A percentile compares a stretch with the other conserved stretches of the same genome.
Conservation (phyloP, 768 basidiomycete species). For the Asterophora lycoperdoides region DNA sequence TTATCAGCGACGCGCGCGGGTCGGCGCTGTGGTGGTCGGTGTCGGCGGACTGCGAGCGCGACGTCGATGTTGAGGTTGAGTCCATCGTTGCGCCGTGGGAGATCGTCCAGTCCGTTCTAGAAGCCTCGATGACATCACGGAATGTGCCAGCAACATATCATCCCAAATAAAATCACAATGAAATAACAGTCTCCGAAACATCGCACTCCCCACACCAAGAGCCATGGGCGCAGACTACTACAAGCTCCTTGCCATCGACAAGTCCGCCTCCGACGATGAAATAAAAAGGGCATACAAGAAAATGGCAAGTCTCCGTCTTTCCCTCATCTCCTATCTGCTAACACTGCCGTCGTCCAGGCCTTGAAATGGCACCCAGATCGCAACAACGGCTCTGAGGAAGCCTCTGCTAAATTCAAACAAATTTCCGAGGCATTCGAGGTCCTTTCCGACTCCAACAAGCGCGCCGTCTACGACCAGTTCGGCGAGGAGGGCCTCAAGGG, state of each 20-base stretch:
- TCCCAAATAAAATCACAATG: background rate
- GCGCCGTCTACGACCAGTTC: slow-evolving; percentile 85
- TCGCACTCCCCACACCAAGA: background rate
- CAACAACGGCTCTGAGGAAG: slow-evolving; percentile 80
- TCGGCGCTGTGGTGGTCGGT: slow-evolving; percentile 6
- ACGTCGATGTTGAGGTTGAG: slow-evolving; percentile 1
- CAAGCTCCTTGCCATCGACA: slow-evolving; percentile 70
- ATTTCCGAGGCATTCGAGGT: slow-evolving; percentile 97
- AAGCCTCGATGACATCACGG: slow-evolving; percentile 18
- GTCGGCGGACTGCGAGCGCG: slow-evolving; percentile 7
- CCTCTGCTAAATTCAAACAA: slow-evolving; percentile 91
- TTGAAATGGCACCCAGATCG: slow-evolving; percentile 96
- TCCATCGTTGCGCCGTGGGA: slow-evolving; percentile 8
- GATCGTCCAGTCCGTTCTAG: slow-evolving; percentile 6
- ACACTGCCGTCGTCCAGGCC: slow-evolving; percentile 40
- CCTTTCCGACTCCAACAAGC: slow-evolving; percentile 82
- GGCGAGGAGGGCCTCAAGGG: slow-evolving; percentile 94
- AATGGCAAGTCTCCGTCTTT: slow-evolving; percentile 49
- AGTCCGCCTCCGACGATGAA: slow-evolving; percentile 73
- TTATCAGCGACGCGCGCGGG: slow-evolving; percentile 36
- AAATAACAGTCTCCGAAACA: slow-evolving; percentile 6
- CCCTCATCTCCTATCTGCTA: slow-evolving; percentile 3
- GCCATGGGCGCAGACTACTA: slow-evolving; percentile 89
- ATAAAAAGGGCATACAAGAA: slow-evolving; percentile 97
- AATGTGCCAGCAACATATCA: slow-evolving; percentile 8